Evolutionary conservation across 495 filamentous ascomycete genomes (phyloP).

Genomic region (Trypethelium eluteriae): DNA sequence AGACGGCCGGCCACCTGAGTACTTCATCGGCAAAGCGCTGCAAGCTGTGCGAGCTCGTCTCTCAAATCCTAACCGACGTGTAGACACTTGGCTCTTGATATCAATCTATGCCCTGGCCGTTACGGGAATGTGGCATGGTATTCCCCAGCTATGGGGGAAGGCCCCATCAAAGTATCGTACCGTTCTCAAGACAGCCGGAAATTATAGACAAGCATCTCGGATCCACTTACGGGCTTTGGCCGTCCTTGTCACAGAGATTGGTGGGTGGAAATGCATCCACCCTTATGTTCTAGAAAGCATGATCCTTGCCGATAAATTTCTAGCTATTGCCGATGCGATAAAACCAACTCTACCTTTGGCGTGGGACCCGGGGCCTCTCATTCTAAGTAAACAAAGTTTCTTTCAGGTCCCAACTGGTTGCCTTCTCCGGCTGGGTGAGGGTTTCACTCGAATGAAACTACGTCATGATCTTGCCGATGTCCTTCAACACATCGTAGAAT

Average conservation of each 20-base stretch:
- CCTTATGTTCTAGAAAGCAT: background rate
- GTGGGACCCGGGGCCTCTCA: background rate
- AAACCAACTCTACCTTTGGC: background rate
- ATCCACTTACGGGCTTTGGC: background rate
- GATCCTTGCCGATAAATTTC: background rate
- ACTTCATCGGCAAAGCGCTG: background rate
- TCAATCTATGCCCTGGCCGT: background rate
- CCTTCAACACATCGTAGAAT: background rate
- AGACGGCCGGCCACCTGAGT: background rate
- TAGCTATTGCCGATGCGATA: background rate
- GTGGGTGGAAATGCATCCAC: background rate
- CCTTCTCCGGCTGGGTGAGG: background rate
- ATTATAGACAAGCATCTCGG: background rate
- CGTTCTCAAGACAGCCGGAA: background rate
- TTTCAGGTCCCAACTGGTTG: background rate
- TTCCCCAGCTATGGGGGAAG: background rate
- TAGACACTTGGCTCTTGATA: background rate
- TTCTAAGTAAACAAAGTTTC: background rate
- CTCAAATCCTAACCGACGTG: background rate
- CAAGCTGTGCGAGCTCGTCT: background rate
- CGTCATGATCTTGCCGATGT: background rate
- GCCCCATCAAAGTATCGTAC: background rate
- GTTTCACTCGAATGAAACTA: background rate
- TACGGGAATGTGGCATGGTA: background rate
- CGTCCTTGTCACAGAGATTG: background rate